Conservation (phyloP, 495 filamentous ascomycete genomes). For the Entonaema liquescens region DNA sequence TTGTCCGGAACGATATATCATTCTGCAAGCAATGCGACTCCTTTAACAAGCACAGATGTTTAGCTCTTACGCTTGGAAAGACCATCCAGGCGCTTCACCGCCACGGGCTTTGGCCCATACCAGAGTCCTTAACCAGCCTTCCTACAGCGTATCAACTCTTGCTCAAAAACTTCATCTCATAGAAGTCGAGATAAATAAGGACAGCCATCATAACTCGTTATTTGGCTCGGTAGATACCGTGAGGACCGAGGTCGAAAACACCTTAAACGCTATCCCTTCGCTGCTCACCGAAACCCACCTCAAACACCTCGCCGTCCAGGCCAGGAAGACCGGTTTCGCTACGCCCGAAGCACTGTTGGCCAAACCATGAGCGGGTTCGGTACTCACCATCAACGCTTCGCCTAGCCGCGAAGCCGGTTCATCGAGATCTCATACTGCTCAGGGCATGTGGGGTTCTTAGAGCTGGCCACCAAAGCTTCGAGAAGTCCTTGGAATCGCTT, state of each 20-base stretch:
- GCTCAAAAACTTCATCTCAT: constrained; percentile 8
- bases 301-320: constrained; percentile 20
- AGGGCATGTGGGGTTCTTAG: not conserved
- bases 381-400: not conserved
- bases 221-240: not conserved
- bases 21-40: not conserved
- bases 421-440: not conserved
- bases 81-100: constrained; percentile 25
- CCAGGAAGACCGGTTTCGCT: constrained; percentile 25
- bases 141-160: constrained; percentile 18
- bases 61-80: constrained; percentile 19
- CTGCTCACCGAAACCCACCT: constrained; percentile 22
- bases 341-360: not conserved
- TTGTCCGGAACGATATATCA: constrained; percentile 11
- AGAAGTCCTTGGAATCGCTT: not conserved
- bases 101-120: constrained; percentile 27
- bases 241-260: constrained; percentile 5
- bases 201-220: constrained; percentile 1
- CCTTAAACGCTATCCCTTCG: constrained; percentile 15
- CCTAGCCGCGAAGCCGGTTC: not conserved
- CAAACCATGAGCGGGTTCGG: not conserved
- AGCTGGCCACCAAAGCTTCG: not conserved
- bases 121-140: constrained; percentile 7
- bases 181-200: not conserved
- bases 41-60: constrained; percentile 1